Evolutionary conservation across 2,329 filamentous ascomycete genomes (phyloP), one percentile per base, ranked within the genome.

Genomic region (Penicillium sp.): DNA sequence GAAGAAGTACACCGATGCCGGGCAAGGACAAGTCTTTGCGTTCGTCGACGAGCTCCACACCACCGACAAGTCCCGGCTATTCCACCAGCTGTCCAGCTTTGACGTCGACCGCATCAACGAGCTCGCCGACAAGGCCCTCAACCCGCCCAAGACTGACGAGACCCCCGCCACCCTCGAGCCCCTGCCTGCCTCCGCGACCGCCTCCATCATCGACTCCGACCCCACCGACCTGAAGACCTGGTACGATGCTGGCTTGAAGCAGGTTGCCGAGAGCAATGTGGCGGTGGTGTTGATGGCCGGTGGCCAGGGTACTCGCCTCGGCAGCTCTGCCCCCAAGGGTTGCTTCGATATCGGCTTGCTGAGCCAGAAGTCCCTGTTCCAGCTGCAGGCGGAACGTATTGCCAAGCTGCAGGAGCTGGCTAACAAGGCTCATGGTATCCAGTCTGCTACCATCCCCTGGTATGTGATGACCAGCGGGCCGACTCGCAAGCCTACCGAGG

Each of bases 401-500:
- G 84, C 84, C 70, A 96, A 92, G 81, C 80, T 96, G 9, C 90
- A 98, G 79, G 79, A 87, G 70, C 82, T 98, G 64, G 93, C 94
- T 44, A 83, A 87, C 68, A 87, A 89, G 76, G 87, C 88, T 73
- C 82, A 85, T 55, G 84, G 84, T 58, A 83, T 83, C 66, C 76
- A 77, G 63, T 81, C 81, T 55, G 86, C 87, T 44, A 82, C 89
- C 35, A 88, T 98, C 43, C 95, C 95, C 13, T 99, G 95, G 95
- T 99, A 99, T 79, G 92, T 99, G 77, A 99, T 99, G 95, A 99
- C 95, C 70, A 96, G 92, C 71, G 95, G 95, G 4, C 95, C 95
- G 47, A 99, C 95, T 7, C 87, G 93, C 66, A 87, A 87, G 61
- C 91, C 93, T 41, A 99, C 95, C n/a, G 90, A 96, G 82, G 83